Base-by-base conservation (phyloP, 2,329 filamentous ascomycete species). In the Botryosphaeria agaves region DNA sequence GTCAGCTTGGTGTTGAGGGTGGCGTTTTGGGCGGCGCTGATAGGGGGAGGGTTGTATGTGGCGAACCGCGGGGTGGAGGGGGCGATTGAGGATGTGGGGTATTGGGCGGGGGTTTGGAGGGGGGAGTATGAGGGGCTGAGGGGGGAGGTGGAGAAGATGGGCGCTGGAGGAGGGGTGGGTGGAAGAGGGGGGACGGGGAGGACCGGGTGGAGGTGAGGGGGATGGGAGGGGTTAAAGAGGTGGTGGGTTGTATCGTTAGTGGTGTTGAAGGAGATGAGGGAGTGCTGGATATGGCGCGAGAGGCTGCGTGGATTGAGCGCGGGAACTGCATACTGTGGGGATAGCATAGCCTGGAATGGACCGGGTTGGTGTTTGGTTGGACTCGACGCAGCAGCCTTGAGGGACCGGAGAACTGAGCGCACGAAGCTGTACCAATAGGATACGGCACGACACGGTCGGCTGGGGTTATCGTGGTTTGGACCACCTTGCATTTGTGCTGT, bases 1-100 rank as follows among this genome's bases (percentile, higher is more conserved):
- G 69, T 83, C 31, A 60, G 67, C n/a, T 47, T 92, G 32, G 62
- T 64, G 7, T 50, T 81, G 38, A 57, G 66, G 15, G 40, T 83
- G 25, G 49, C 68, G 2, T 71, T 83, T 38, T 89, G 73, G 71
- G 66, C 64, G 1, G 49, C 57, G 2, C 40, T 85, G 2, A 55
- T 64, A 4, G 59, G 62, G 0, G 25, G 72, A 0, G 61, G 61
- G 0, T 57, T 72, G 12, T 69, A 62, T 62, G 33, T 69, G 51
- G 72, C 74, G 45, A 53, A 44, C 14, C 59, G 81, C 2, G 75
- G 83, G 0, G 48, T 76, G 11, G 69, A 72, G 38, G 70, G 70
- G 34, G 75, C 74, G 38, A 55, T 68, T 9, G 59, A 63, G 36
- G 80, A 89, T 52, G 46, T 67, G 14, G 39, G 47, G 38, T 43